Conservation (phyloP, 2,329 filamentous ascomycete species). For the Fusarium sp. region DNA sequence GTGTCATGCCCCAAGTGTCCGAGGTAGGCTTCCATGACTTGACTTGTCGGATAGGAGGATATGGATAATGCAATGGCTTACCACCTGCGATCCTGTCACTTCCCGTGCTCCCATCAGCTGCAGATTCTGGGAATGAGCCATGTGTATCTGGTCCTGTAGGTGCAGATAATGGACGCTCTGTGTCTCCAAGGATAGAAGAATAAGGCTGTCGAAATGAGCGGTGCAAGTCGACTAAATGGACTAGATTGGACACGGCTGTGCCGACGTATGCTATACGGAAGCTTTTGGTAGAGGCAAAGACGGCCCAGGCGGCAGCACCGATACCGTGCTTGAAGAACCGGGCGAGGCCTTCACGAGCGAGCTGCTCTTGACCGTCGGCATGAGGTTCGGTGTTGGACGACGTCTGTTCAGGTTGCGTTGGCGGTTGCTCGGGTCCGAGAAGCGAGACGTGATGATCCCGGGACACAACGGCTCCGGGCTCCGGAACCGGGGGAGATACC, state of each 20-base stretch:
- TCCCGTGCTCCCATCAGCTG: conserved; percentile 17
- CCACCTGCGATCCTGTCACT: conserved; percentile 23
- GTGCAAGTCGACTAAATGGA: conserved; percentile 40
- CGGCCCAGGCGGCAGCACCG: conserved; percentile 40
- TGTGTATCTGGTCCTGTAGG: conserved; percentile 29
- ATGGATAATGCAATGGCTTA: conserved; percentile 39
- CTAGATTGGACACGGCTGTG: conserved; percentile 42
- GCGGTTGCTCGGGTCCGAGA: conserved; percentile 14
- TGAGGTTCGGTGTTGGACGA: conserved; percentile 8
- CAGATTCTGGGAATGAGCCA: conserved; percentile 27
- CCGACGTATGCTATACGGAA: conserved; percentile 45
- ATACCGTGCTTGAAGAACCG: conserved; percentile 44
- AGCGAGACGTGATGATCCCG: conserved; percentile 2
- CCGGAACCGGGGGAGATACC: conserved; percentile 22
- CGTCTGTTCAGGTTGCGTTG: conserved; percentile 4
- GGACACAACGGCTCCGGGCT: conserved; percentile 15
- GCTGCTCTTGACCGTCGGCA: conserved; percentile 37
- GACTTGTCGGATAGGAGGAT: conserved; percentile 40
- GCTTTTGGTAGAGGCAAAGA: conserved; percentile 40
- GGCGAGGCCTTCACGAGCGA: conserved; percentile 38
- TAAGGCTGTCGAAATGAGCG: conserved; percentile 42
- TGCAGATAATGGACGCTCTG: conserved; percentile 20
- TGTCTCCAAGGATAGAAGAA: conserved; percentile 13
- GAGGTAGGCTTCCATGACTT: conserved; percentile 41
- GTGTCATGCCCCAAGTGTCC: conserved; percentile 36